Evolutionary conservation across 2,329 filamentous ascomycete species (phyloP).

Genomic region (Cryphonectria japonica): DNA sequence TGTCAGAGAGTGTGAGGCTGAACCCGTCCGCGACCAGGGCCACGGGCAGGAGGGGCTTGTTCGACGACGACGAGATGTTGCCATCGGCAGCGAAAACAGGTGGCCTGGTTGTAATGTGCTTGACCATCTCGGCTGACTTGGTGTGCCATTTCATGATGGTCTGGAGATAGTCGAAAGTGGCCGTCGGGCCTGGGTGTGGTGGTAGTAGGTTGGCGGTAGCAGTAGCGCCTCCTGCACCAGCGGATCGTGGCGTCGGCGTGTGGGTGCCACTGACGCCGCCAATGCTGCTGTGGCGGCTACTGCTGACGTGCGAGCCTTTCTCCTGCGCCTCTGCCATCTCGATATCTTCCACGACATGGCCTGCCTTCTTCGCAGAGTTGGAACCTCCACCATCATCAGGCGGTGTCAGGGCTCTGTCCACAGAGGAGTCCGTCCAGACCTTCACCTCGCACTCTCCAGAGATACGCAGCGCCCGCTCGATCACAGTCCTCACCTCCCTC

Average conservation of each 20-base stretch:
- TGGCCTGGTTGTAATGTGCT: conserved; percentile 47
- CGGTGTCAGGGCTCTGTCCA: conserved; percentile 6
- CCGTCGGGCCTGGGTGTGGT: conserved; percentile 13
- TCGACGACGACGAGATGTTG: conserved; percentile 29
- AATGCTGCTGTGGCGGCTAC: conserved; percentile 20
- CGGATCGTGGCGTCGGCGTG: conserved; percentile 7
- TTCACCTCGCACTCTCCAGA: conserved; percentile 51
- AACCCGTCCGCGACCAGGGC: conserved; percentile 78
- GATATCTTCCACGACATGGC: conserved; percentile 12
- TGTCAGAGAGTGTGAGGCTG: conserved; percentile 77
- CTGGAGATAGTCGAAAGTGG: conserved; percentile 59
- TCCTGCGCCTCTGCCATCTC: conserved; percentile 19
- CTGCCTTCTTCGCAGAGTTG: conserved; percentile 42
- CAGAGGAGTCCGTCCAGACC: conserved; percentile 45
- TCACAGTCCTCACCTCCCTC: conserved; percentile 62
- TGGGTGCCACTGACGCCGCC: conserved; percentile 4
- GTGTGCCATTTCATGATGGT: conserved; percentile 75
- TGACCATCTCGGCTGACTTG: conserved; percentile 71
- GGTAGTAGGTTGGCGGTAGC: background rate
- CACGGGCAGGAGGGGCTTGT: conserved; percentile 58
- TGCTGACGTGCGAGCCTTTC: background rate
- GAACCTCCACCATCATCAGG: conserved; percentile 33
- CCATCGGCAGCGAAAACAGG: conserved; percentile 24
- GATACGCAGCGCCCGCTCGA: conserved; percentile 64
- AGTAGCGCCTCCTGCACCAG: background rate